A percentile compares a stretch with the other conserved stretches of the same genome.
Conservation (phyloP, 768 basidiomycete genomes). For the Suillus paluster region DNA sequence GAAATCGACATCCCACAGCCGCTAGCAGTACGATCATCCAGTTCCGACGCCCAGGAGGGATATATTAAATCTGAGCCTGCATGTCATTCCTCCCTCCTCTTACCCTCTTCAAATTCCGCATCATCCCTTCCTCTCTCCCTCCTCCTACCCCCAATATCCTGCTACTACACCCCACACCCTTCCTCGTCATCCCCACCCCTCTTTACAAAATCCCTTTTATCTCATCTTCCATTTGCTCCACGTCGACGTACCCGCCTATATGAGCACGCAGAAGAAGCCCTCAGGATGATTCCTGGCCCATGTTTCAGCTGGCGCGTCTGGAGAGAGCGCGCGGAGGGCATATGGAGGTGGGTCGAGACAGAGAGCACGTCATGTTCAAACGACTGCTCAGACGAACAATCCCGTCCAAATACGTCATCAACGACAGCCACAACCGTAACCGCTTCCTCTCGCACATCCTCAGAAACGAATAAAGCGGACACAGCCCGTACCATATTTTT, state of each 20-base stretch:
- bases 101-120: slow-evolving; percentile 22
- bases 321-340: slow-evolving; percentile 45
- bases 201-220: slow-evolving; percentile 45
- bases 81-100: slow-evolving; percentile 13
- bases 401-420: slow-evolving; percentile 5
- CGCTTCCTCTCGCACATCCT: slow-evolving; percentile 11
- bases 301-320: slow-evolving; percentile 55
- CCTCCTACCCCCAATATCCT: slow-evolving; percentile 20
- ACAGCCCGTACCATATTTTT: slow-evolving; percentile 38
- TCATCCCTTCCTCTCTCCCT: slow-evolving; percentile 26
- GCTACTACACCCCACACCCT: slow-evolving; percentile 28
- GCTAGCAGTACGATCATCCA: slow-evolving; percentile 18
- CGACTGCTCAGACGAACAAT: background rate
- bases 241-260: slow-evolving; percentile 42
- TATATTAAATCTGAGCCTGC: slow-evolving; percentile 43
- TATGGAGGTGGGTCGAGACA: slow-evolving; percentile 46
- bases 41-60: slow-evolving; percentile 15
- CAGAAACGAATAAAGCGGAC: slow-evolving; percentile 24
- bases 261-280: slow-evolving; percentile 43
- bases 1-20: slow-evolving; percentile 47
- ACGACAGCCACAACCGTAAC: slow-evolving; percentile 2
- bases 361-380: slow-evolving; percentile 21
- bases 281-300: slow-evolving; percentile 46
- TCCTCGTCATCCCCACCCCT: slow-evolving; percentile 27
- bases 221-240: slow-evolving; percentile 44